Evolutionary conservation across 768 basidiomycete genomes (phyloP), one percentile per base, ranked within the genome.

Genomic region (Hygrophorus pudorinus): DNA sequence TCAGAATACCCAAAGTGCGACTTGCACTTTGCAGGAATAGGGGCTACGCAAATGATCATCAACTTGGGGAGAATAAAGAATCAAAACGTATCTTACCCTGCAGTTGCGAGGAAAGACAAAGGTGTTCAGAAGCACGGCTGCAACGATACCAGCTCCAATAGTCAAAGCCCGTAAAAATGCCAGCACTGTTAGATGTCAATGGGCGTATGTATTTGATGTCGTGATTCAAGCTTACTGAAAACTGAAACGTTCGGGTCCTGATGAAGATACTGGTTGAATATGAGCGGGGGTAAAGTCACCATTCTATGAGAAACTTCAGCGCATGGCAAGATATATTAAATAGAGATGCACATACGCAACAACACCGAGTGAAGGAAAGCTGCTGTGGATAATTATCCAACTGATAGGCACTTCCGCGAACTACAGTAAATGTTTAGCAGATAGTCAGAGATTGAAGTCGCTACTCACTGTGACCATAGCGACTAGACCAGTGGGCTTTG

Each of bases 71-170:
- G 4, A 30, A 29, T 38, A 37, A 36, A 35, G 13, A 30, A 27
- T 14, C 24, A 24, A 3, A 29, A 12, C 0, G 21, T 20, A 8
- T 46, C 60, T 24, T 52, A 72, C 71, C 41, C 71, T 59, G 52
- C 68, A 67, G 49, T 73, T 69, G 34, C 67, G 62, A 35, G 72
- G 72, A 48, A 70, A 74, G 5, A 74, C 44, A 4, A 73, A 36
- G 24, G 62, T 65, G 49, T 72, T 74, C 58, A 68, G 59, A 20
- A 62, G 32, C 7, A 75, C 51, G 3, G 72, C 73, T 11, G 62
- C 63, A 18, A 73, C 48, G 42, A 75, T 71, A 9, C 73, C 72
- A 14, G 61, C 57, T 40, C 59, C 58, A 21, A 75, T 75, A 60
- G 69, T 65, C 2, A 55, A 49, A 12, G 62, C 66, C 38, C 71